A percentile compares a stretch with the other conserved stretches of the same genome.
These are phyloP conservation scores for Gossypium rotundifolium DNA, from an alignment of 345 rosid species.

Conservation along the genomic window DNA sequence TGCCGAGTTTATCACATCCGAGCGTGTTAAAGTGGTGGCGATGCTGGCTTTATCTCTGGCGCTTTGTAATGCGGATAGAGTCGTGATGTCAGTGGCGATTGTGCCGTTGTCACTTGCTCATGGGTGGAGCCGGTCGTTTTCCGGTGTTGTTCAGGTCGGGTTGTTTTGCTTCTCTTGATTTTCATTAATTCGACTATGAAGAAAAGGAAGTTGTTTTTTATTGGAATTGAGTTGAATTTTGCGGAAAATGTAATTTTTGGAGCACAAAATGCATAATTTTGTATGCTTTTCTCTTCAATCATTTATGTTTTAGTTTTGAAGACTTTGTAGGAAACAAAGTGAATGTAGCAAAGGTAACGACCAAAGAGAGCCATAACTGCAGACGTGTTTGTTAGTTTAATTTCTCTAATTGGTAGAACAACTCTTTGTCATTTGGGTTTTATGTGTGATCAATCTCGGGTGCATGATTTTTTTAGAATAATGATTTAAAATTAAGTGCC, in stretches of 20 bases:
- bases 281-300: not conserved
- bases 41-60: constrained; percentile 85
- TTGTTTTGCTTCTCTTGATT: constrained; percentile 1
- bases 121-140: constrained; percentile 97
- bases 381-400: not conserved
- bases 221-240: not conserved
- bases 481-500: not conserved
- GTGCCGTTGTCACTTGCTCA: constrained; percentile 73
- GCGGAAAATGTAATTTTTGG: not conserved
- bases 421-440: not conserved
- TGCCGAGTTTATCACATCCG: constrained; percentile 81
- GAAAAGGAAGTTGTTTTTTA: not conserved
- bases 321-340: not conserved
- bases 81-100: constrained; percentile 93
- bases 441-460: not conserved
- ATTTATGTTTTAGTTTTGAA: not conserved
- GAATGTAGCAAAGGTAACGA: not conserved
- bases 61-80: constrained; percentile 89
- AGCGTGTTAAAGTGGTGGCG: constrained; percentile 87
- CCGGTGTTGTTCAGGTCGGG: constrained; percentile 88
- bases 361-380: not conserved
- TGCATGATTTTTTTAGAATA: not conserved
- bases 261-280: not conserved
- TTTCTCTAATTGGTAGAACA: not conserved
- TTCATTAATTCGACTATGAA: not conserved